Evolutionary conservation across 495 filamentous ascomycete genomes (phyloP), one percentile per base, ranked within the genome.

Genomic region (Gamarada debralockiae): DNA sequence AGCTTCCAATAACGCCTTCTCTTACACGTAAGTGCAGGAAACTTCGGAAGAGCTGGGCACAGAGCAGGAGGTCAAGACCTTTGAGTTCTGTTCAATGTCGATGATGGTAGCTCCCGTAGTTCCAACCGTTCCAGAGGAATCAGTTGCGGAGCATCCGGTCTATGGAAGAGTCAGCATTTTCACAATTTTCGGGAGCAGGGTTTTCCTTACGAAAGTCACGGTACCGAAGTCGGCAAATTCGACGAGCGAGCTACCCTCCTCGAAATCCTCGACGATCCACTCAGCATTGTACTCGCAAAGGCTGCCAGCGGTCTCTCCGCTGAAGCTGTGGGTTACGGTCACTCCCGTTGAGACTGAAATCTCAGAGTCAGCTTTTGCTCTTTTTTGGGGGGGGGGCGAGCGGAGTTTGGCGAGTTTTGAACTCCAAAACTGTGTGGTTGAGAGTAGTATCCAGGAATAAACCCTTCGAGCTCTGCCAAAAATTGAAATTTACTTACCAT

Each of bases 291-390:
- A 13, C 21, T 52, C 59, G 53, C 59, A 53, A 14, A 62, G 55
- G 12, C n/a, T 17, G 17, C 54, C 56, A 3, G 39, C 31, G 3
- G 43, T 43, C n/a, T 53, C 50, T 31, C 36, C 67, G 4, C 59
- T 66, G 50, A 86, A 72, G 4, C 69, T 75, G 63, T 83, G 72
- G 37, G 73, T 74, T 15, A 80, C 81, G 8, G 52, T 75, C 58
- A 78, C 56, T 15, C 81, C 81, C 9, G 74, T 81, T 3, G 72
- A 72, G 45, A 64, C 50, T 60, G 37, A 40, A 40, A 6, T 14
- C 4, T 40, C 37, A 15, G 37, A 20, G n/a, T 22, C 18, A 44
- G 21, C 6, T 21, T 44, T 20, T 25, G 41, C 10, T 29, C 27
- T 4, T 29, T n/a, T n/a, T n/a, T n/a, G n/a, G n/a, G 10, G 10